Evolutionary conservation across 2,329 filamentous ascomycete species (phyloP).

Genomic region (Drechslerella dactyloides): DNA sequence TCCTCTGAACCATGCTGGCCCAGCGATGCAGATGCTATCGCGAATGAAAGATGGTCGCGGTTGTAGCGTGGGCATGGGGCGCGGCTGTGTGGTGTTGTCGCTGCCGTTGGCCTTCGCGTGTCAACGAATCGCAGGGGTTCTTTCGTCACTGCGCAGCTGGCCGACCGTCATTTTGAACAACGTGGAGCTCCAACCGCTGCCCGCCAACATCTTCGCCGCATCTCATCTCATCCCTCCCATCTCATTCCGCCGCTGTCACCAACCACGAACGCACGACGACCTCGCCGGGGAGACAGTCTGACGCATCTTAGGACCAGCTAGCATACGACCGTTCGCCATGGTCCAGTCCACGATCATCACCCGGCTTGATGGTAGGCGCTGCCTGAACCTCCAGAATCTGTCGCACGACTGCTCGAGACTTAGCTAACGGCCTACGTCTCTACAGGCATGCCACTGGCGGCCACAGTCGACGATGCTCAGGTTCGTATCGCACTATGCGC

Average conservation of each 20-base stretch:
- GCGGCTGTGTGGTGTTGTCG: conserved; percentile 33
- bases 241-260: conserved; percentile 14
- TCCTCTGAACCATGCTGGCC: conserved; percentile 31
- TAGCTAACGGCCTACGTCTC: conserved; percentile 52
- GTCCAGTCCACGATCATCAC: conserved; percentile 94
- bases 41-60: not conserved
- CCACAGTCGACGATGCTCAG: conserved; percentile 89
- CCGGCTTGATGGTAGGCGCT: conserved; percentile 76
- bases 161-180: conserved; percentile 38
- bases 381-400: conserved; percentile 24
- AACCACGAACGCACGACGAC: not conserved
- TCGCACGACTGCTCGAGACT: conserved; percentile 28
- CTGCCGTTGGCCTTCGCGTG: conserved; percentile 16
- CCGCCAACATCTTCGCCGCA: conserved; percentile 10
- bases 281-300: not conserved
- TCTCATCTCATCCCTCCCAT: conserved; percentile 36
- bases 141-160: conserved; percentile 39
- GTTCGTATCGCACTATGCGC: conserved; percentile 58
- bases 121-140: conserved; percentile 9
- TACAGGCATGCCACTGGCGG: conserved; percentile 88
- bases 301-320: not conserved
- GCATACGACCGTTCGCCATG: conserved; percentile 62
- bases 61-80: not conserved
- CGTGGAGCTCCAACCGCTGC: conserved; percentile 31
- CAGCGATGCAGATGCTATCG: not conserved